A percentile compares a stretch with the other conserved stretches of the same genome.
These are phyloP conservation scores for Cercospora zeina DNA, from an alignment of 2,329 filamentous ascomycete species.

Conservation along the genomic window DNA sequence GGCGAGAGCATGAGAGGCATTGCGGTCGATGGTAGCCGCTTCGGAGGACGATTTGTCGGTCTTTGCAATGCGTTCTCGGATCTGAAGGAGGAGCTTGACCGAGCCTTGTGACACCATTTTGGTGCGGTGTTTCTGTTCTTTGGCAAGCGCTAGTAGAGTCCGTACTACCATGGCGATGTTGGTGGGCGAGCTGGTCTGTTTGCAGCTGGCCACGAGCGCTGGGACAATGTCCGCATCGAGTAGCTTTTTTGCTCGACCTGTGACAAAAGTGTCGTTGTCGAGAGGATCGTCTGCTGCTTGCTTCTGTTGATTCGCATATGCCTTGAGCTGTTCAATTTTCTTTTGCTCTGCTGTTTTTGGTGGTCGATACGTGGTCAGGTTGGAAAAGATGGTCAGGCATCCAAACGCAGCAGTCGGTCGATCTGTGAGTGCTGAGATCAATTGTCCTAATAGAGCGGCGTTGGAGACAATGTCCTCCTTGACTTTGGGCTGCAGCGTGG, in stretches of 20 bases:
- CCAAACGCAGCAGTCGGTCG: constrained; percentile 65
- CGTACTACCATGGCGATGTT: constrained; percentile 71
- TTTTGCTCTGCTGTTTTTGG: constrained; percentile 84
- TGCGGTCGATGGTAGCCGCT: constrained; percentile 37
- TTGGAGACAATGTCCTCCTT: constrained; percentile 79
- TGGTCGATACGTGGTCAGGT: constrained; percentile 79
- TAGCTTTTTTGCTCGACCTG: constrained; percentile 71
- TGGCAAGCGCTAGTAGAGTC: constrained; percentile 75
- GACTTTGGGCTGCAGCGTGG: constrained; percentile 79
- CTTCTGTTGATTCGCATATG: constrained; percentile 85
- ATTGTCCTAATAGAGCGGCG: constrained; percentile 63
- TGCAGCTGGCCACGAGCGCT: constrained; percentile 63
- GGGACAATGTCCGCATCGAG: constrained; percentile 78
- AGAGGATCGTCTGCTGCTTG: constrained; percentile 62
- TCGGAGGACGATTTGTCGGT: constrained; percentile 42
- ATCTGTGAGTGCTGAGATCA: constrained; percentile 64
- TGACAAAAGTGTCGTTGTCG: constrained; percentile 74
- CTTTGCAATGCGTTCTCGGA: constrained; percentile 63
- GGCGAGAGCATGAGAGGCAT: constrained; percentile 41
- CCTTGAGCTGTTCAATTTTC: constrained; percentile 86
- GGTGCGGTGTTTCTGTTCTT: constrained; percentile 71
- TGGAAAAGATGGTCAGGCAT: constrained; percentile 78
- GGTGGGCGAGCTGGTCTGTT: constrained; percentile 55
- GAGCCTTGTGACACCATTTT: constrained; percentile 91
- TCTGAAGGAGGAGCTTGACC: constrained; percentile 75